Percentiles rank a stretch among this genome's conserved stretches.
These are phyloP conservation scores for Cladophialophora carrionii DNA, from an alignment of 2,329 filamentous ascomycete species.

Conservation along the genomic window DNA sequence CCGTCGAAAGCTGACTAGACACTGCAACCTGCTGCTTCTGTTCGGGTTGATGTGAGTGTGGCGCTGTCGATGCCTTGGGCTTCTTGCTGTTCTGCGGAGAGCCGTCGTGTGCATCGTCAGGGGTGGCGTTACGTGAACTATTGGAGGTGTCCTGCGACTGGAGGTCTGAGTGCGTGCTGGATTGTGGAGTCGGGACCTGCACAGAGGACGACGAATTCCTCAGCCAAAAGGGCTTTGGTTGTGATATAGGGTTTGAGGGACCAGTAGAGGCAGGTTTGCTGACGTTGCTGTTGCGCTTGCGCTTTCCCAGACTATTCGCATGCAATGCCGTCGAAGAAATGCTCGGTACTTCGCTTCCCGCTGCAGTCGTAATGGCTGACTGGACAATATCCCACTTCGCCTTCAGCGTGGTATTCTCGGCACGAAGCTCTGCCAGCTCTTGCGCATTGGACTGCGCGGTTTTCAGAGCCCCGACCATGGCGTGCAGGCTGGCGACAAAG, in stretches of 20 bases:
- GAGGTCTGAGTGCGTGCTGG: conserved; percentile 19
- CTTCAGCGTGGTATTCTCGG: conserved; percentile 36
- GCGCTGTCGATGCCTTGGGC: background rate
- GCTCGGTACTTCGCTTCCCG: background rate
- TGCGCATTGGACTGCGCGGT: conserved; percentile 18
- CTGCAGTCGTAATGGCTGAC: conserved; percentile 18
- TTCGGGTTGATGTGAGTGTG: background rate
- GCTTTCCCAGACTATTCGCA: conserved; percentile 27
- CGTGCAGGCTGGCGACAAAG: conserved; percentile 18
- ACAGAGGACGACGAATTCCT: conserved; percentile 8
- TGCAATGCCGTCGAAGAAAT: background rate
- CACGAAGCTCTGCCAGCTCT: conserved; percentile 30
- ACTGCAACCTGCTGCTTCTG: background rate
- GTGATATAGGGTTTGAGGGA: background rate
- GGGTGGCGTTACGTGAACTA: conserved; percentile 9
- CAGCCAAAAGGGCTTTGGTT: background rate
- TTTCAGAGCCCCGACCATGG: conserved; percentile 21
- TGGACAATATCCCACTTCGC: conserved; percentile 29
- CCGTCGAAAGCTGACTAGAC: no score
- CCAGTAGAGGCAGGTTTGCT: background rate
- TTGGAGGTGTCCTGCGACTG: conserved; percentile 14
- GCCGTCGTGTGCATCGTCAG: conserved; percentile 2
- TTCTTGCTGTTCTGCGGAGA: background rate
- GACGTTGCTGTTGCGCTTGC: conserved; percentile 28
- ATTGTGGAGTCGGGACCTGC: conserved; percentile 25